Conservation (phyloP, 2,329 filamentous ascomycete species). For the Alternaria rosae region DNA sequence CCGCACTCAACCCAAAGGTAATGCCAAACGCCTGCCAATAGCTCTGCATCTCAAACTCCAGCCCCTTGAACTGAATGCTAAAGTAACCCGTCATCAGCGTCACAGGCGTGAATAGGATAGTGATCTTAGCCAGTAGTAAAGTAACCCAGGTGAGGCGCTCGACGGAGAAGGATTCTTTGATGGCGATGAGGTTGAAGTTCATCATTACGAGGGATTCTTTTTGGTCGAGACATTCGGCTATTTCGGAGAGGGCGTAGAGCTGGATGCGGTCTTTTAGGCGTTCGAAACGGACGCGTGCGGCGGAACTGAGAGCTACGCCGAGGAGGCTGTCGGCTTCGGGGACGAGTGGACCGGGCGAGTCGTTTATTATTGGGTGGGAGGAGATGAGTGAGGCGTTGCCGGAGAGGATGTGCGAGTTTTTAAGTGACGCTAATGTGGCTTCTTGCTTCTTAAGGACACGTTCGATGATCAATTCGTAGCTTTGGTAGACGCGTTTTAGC, state of each 20-base stretch:
- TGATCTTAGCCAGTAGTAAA: slow-evolving; percentile 75
- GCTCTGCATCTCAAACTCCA: slow-evolving; percentile 66
- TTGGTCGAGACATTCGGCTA: slow-evolving; percentile 70
- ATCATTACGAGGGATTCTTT: slow-evolving; percentile 74
- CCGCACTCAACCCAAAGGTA: slow-evolving; percentile 66
- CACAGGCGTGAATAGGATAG: slow-evolving; percentile 77
- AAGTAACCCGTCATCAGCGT: slow-evolving; percentile 79
- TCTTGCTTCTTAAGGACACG: slow-evolving; percentile 61
- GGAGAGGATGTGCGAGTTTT: slow-evolving; percentile 53
- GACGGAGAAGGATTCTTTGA: slow-evolving; percentile 76
- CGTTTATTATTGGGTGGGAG: slow-evolving; percentile 23
- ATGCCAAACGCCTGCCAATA: slow-evolving; percentile 75
- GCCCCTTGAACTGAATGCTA: slow-evolving; percentile 67
- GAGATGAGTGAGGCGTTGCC: slow-evolving; percentile 40
- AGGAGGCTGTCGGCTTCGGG: slow-evolving; percentile 51
- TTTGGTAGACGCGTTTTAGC: slow-evolving; percentile 66
- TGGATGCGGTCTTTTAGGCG: slow-evolving; percentile 66
- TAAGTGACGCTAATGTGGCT: slow-evolving; percentile 53
- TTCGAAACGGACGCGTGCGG: slow-evolving; percentile 66
- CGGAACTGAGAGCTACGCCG: slow-evolving; percentile 55
- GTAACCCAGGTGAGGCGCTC: slow-evolving; percentile 76
- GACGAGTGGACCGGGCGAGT: slow-evolving; percentile 30
- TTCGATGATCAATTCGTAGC: slow-evolving; percentile 66
- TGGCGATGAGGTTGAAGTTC: slow-evolving; percentile 79
- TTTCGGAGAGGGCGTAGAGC: slow-evolving; percentile 68